Conservation (phyloP, 805 yeast species). For the Metschnikowia amazonensis region DNA sequence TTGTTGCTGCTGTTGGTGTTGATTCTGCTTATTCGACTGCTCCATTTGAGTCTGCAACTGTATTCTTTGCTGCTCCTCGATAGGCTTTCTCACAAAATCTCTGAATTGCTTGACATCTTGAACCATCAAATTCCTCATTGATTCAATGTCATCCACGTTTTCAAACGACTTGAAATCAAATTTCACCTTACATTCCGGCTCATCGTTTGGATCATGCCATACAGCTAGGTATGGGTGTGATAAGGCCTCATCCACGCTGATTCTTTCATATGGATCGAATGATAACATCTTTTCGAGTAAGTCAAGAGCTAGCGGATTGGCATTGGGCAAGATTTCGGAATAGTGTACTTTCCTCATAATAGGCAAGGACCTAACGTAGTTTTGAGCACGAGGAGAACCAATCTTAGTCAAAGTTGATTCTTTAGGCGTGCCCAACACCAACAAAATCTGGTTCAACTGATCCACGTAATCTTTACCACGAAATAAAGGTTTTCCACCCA, state of each 20-base stretch:
- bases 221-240: conserved; percentile 81
- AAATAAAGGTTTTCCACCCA: conserved; percentile 88
- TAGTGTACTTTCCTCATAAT: conserved; percentile 78
- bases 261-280: conserved; percentile 81
- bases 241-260: conserved; percentile 84
- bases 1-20: conserved; percentile 18
- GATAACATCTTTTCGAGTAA: conserved; percentile 63
- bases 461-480: conserved; percentile 96
- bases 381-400: conserved; percentile 86
- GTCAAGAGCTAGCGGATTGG: conserved; percentile 84
- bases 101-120: conserved; percentile 78
- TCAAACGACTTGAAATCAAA: conserved; percentile 85
- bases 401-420: conserved; percentile 42
- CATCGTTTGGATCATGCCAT: conserved; percentile 77
- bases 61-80: conserved; percentile 48
- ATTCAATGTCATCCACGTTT: conserved; percentile 67
- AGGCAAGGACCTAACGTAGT: conserved; percentile 84
- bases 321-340: conserved; percentile 67
- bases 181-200: conserved; percentile 73
- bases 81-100: conserved; percentile 74
- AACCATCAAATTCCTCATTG: conserved; percentile 71
- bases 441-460: conserved; percentile 83
- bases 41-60: conserved; percentile 35
- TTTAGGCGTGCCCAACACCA: conserved; percentile 88
- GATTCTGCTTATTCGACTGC: conserved; percentile 21